Evolutionary conservation across 345 rosid species (phyloP), one percentile per base, ranked within the genome.

Genomic region (Mangifera indica): DNA sequence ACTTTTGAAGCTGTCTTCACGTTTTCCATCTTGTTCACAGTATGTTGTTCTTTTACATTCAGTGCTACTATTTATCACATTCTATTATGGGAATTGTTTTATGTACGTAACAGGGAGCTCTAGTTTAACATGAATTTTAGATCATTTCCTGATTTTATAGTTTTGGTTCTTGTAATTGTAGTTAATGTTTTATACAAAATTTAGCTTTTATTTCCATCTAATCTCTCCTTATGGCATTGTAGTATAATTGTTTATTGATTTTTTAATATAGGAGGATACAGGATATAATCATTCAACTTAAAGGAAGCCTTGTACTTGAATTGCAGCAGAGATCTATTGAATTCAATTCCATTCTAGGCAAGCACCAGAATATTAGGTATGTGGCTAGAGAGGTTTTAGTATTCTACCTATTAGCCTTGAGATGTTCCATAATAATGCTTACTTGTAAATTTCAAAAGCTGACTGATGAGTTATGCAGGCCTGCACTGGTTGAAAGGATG

Each of bases 291-390:
- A 78, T 79, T 77, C 96, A 89, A 72, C 85, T 86, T 74, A 96
- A 89, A 82, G 93, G 93, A 61, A 91, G 85, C 82, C 83, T 96
- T 85, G 90, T 89, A 81, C 99, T 96, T 77, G 99, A 96, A 81
- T 86, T 93, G 91, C 99, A 96, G 91, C 99, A 96, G 75, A 87
- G 99, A 80, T 92, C 98, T 63, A 86, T 92, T 12, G 99, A 95
- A 75, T 95, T 92, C 79, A 89, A 85, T 75, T 87, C 94, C 74
- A 84, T 94, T 79, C 83, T 94, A 66, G 93, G 83, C 85, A 94
- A 87, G 91, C 98, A 94, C 81, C 87, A 76, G 78, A 87, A 82
- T 74, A 90, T 94, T 71, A 87, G 95, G 98, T 91, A 74, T 42
- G 72, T 51, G 52, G 53, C 74, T 69, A 58, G 61, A 68, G 42